These are phyloP conservation scores for Didymella exigua DNA, from an alignment of 2,329 filamentous ascomycete genomes.

Conservation along the genomic window DNA sequence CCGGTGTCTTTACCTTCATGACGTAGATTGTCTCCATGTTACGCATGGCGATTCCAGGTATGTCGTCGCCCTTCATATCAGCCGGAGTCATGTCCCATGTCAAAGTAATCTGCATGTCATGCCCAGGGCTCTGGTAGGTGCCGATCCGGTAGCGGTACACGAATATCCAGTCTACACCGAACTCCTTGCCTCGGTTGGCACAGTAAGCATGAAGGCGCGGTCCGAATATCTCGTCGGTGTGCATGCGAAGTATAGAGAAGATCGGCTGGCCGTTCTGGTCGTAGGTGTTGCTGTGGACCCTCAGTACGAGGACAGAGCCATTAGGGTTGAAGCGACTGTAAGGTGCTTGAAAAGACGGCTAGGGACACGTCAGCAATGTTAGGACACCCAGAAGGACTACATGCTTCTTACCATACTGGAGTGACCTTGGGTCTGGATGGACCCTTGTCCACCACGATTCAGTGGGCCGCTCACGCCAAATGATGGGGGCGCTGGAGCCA, in stretches of 20 bases:
- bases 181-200: slow-evolving; percentile 16
- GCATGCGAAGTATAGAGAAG: slow-evolving; percentile 23
- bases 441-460: neutral
- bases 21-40: slow-evolving; percentile 22
- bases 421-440: neutral
- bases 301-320: slow-evolving; percentile 4
- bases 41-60: slow-evolving; percentile 1
- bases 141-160: slow-evolving; percentile 16
- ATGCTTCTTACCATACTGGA: neutral
- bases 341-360: slow-evolving; percentile 3
- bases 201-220: slow-evolving; percentile 24
- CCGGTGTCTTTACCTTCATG: slow-evolving; percentile 3
- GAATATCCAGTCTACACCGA: slow-evolving; percentile 18
- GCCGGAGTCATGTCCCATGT: slow-evolving; percentile 20
- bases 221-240: slow-evolving; percentile 14
- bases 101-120: slow-evolving; percentile 10
- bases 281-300: slow-evolving; percentile 21
- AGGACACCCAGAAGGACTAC: too few relatives aligned
- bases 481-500: neutral
- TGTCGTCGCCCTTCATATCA: slow-evolving; percentile 12
- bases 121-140: neutral
- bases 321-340: neutral
- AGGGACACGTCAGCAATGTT: neutral
- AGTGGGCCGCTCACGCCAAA: neutral
- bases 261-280: slow-evolving; percentile 14